Evolutionary conservation across 148 eudicot genomes (phyloP).

Genomic region (Oxyria digyna): DNA sequence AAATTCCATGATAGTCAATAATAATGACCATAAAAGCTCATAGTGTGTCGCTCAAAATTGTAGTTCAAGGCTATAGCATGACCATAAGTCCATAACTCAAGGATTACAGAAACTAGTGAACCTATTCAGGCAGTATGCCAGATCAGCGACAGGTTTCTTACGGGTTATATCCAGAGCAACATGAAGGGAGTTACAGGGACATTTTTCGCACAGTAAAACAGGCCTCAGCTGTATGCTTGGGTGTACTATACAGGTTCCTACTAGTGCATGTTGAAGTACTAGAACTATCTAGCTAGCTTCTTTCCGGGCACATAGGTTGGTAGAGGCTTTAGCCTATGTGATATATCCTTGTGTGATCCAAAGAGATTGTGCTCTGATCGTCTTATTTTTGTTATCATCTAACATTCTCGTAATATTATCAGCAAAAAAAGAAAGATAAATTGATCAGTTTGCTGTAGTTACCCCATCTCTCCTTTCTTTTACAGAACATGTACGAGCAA

Average conservation of each 20-base stretch:
- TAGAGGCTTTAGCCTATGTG: neutral
- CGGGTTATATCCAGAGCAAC: neutral
- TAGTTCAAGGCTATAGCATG: neutral
- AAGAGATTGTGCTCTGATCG: neutral
- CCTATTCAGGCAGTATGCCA: neutral
- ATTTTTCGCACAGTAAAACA: neutral
- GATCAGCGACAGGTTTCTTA: neutral
- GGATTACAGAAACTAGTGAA: neutral
- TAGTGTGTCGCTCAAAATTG: neutral
- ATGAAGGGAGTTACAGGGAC: neutral
- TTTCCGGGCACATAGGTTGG: neutral
- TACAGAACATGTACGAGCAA: neutral
- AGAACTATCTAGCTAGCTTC: neutral
- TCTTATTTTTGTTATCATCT: constrained; percentile 1
- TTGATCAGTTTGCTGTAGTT: neutral
- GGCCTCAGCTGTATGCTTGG: neutral
- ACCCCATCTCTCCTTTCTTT: neutral
- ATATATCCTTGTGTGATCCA: neutral
- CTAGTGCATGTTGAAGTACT: neutral
- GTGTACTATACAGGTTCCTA: neutral
- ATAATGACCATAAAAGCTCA: neutral
- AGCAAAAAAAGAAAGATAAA: neutral
- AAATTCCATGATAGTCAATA: neutral
- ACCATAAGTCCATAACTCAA: neutral
- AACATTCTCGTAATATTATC: neutral